Conservation (phyloP, 176 grass and related monocot genomes). For the Rhynchospora pubera region DNA sequence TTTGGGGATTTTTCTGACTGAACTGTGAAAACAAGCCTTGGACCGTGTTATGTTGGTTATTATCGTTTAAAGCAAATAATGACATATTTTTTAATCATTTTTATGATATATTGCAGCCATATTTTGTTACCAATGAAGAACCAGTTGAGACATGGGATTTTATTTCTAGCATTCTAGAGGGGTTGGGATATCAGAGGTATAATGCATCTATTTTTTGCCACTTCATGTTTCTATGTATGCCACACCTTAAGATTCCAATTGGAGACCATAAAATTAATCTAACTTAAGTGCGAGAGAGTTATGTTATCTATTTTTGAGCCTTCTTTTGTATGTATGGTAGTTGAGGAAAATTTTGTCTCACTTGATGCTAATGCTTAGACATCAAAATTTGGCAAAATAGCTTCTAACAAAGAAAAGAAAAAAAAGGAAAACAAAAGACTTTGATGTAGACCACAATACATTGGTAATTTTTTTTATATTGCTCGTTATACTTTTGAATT, state of each 20-base stretch:
- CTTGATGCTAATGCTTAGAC: conserved; percentile 3
- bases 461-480: not conserved
- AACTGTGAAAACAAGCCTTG: not conserved
- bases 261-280: not conserved
- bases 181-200: conserved; percentile 78
- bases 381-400: not conserved
- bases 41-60: not conserved
- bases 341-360: not conserved
- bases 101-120: conserved; percentile 42
- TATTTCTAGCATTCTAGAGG: conserved; percentile 67
- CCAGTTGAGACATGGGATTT: conserved; percentile 82
- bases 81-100: not conserved
- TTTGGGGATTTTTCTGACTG: not conserved
- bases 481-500: conserved; percentile 11
- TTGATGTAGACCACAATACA: not conserved
- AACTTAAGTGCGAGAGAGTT: not conserved
- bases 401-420: not conserved
- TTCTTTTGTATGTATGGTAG: not conserved
- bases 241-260: not conserved
- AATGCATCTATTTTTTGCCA: conserved; percentile 1
- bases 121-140: conserved; percentile 84
- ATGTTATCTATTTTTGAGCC: not conserved
- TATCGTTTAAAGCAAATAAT: not conserved
- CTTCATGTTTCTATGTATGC: not conserved
- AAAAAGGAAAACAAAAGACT: not conserved